Evolutionary conservation across 139 green algal genomes (phyloP), one percentile per base, ranked within the genome.

Genomic region (Chlamydomonas incerta): DNA sequence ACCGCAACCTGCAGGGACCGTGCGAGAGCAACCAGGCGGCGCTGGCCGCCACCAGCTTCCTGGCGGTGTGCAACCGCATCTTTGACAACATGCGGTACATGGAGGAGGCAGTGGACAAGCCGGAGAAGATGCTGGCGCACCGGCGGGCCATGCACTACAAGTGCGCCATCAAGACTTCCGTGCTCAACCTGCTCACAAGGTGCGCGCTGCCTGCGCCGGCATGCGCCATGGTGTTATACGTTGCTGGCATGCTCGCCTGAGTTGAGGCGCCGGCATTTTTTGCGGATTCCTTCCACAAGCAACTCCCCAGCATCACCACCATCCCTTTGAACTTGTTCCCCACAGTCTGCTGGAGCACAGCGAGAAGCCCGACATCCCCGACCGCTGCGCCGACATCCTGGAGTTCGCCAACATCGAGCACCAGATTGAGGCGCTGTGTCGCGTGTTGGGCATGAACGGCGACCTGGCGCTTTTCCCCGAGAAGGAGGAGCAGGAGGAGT

Each of bases 41-140:
- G 14, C 62, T 89, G 57, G 66, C 79, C 8, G 55, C 28, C 47
- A 87, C 75, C 34, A 47, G 63, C 68, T 87, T 89, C 75, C 79
- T 89, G 60, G 60, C 82, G 55, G 65, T 65, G 10, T 85, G 75
- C 79, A 89, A 89, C 79, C 77, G 85, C 47, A 87, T 89, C 35
- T 87, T 89, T 10, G 66, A 60, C 69, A 83, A 72, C 85, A 89
- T 87, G 26, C 57, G 82, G 47, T 89, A 89, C 85, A 29, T 8
- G 63, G 14, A 50, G 41, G 41, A 50, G 41, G 6, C 8, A 8
- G 41, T 50, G 41, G 41, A 50, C 41, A 50, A 50, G 41, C 41
- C 41, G 41, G 41, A 50, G 8, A 50, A 50, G 41, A 50, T 50
- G 41, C 41, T 50, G 10, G 72, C 62, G 20, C 46, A 74, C 20